A percentile compares a stretch with the other conserved stretches of the same genome.
These are phyloP conservation scores for Triticum turgidum DNA, from an alignment of 176 grass and related monocot genomes.

Conservation along the genomic window DNA sequence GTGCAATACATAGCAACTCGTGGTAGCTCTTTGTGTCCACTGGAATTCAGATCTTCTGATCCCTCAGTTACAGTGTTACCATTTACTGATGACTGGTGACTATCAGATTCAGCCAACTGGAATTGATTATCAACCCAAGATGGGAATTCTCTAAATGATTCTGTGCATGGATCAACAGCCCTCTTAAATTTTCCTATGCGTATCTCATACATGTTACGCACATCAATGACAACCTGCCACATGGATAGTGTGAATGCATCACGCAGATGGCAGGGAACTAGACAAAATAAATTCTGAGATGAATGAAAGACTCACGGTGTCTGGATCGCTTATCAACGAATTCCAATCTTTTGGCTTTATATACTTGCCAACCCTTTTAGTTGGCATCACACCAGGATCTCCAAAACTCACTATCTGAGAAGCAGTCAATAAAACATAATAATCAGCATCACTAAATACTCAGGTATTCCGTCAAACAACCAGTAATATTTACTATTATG, in stretches of 20 bases:
- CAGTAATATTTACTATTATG: background rate
- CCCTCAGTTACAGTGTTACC: background rate
- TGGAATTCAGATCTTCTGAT: background rate
- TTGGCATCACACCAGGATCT: constrained; percentile 74
- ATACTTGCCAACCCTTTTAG: constrained; percentile 90
- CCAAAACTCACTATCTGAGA: constrained; percentile 88
- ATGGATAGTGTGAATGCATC: constrained; percentile 23
- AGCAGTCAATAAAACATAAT: constrained; percentile 13
- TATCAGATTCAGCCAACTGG: constrained; percentile 53
- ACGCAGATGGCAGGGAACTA: background rate
- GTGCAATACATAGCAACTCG: constrained; percentile 99
- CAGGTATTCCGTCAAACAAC: background rate
- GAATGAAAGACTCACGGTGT: constrained; percentile 67
- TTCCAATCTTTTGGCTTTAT: constrained; percentile 96
- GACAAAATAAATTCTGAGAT: background rate
- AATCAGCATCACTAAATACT: constrained; percentile 21
- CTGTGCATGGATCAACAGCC: constrained; percentile 79
- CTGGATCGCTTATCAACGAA: constrained; percentile 73
- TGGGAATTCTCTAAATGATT: constrained; percentile 86
- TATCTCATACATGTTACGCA: constrained; percentile 93
- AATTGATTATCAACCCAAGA: constrained; percentile 83
- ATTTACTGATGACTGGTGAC: constrained; percentile 7
- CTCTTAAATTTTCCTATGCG: constrained; percentile 95
- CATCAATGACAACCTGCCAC: constrained; percentile 86
- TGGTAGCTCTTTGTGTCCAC: constrained; percentile 50